Base-by-base conservation (phyloP, 106 monocot genomes). In the Ottelia alismoides region DNA sequence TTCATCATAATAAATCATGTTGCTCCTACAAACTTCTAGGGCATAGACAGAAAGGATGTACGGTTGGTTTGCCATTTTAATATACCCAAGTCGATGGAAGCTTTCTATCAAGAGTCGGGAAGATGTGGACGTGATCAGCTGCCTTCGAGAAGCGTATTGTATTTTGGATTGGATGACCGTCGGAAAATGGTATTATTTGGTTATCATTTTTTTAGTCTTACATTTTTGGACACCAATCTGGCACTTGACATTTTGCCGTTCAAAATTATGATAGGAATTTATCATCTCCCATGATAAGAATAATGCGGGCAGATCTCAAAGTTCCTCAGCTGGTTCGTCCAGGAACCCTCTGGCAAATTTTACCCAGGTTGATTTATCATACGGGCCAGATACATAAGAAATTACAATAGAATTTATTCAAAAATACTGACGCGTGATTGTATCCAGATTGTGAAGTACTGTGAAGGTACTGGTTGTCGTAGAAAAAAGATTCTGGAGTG, bases 71-170 rank as follows among this genome's bases (percentile, higher is more conserved):
- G 77, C 44, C 93, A 94, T 45, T 81, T 73, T 44, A 88, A 94
- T 62, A 76, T 88, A 28, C 93, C 93, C 60, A 94, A 94, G 52
- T 84, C 93, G 51, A 94, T 88, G 80, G 93, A 84, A 69, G 70
- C 78, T 31, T 94, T 94, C 51, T 94, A 94, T 69, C 93, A 94
- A 66, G 93, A 94, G 61, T 94, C 93, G 16, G 93, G 93, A 73
- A 77, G 93, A 78, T 87, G 83, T 65, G 93, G 93, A 22, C 93
- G 93, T 68, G 93, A 94, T 74, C 83, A 88, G 59, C 47, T 63
- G 32, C 75, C 88, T 53, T 80, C 88, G 40, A 78, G 70, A 57
- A 94, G 93, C 66, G 65, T 94, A 30, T 56, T 94, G 51, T 94
- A 88, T 56, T 94, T 84, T 78, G 83, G 93, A 48, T 61, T 84